Evolutionary conservation across 2,329 filamentous ascomycete species (phyloP).

Genomic region (Botrytis deweyae): DNA sequence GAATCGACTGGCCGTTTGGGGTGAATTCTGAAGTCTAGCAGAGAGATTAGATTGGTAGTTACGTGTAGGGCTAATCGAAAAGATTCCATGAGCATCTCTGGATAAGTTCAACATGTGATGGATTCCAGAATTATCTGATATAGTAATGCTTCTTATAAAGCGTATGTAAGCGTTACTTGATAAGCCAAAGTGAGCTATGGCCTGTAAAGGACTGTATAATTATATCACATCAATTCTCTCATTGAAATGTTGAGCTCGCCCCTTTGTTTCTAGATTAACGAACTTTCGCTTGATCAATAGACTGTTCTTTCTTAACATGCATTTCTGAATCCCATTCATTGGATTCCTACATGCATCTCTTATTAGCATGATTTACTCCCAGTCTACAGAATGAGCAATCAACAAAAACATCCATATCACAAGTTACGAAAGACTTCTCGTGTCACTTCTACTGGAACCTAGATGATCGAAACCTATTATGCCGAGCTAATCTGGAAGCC

Average conservation of each 20-base stretch:
- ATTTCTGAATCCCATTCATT: too few relatives aligned
- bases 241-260: not conserved
- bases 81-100: not conserved
- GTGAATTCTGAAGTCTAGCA: not conserved
- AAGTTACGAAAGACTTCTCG: too few relatives aligned
- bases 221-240: not conserved
- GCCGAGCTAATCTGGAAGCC: too few relatives aligned
- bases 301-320: too few relatives aligned
- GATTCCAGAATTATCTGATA: not conserved
- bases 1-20: not conserved
- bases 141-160: not conserved
- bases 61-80: not conserved
- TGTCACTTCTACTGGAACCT: too few relatives aligned
- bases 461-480: too few relatives aligned
- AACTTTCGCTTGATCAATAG: not conserved
- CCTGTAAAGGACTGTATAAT: not conserved
- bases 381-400: fast-evolving
- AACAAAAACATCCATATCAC: too few relatives aligned
- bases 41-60: not conserved
- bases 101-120: fast-evolving
- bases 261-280: not conserved
- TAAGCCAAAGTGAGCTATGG: not conserved
- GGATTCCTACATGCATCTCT: too few relatives aligned
- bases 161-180: not conserved
- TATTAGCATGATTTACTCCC: too few relatives aligned